phyloP scores from a whole-genome alignment of 306 rosid species.

The Fagus crenata region DNA sequence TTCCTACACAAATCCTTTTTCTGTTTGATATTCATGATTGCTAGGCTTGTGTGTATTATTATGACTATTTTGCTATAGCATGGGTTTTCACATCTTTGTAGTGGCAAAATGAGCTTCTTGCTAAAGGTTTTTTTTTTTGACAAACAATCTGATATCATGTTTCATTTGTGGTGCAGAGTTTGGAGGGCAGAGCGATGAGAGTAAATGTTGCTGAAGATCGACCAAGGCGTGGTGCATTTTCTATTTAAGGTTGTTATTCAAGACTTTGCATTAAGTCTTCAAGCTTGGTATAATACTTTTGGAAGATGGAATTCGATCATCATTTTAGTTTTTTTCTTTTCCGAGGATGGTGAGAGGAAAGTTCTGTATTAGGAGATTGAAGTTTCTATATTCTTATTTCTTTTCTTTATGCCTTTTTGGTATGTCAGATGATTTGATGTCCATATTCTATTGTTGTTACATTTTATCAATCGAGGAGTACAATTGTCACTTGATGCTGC shows the following conservation, averaged over 20 bases:
- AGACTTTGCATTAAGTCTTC: constrained; percentile 4
- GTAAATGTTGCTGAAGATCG: constrained; percentile 88
- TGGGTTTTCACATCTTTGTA: not conserved
- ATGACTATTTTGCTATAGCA: not conserved
- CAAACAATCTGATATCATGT: constrained; percentile 15
- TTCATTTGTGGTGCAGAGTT: constrained; percentile 49
- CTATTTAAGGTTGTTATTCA: not conserved
- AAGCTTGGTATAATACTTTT: constrained; percentile 10
- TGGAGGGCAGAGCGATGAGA: constrained; percentile 81
- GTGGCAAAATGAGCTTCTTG: not conserved
- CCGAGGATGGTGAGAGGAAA: constrained; percentile 1
- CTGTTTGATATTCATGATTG: not conserved
- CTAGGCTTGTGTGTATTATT: not conserved
- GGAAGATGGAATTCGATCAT: constrained; percentile 11
- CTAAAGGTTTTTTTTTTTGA: not conserved
- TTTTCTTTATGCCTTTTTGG: not conserved
- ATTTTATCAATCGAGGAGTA: not conserved
- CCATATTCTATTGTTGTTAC: not conserved
- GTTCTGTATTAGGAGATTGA: constrained; percentile 1
- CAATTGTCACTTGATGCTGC: not conserved
- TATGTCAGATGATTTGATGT: not conserved
- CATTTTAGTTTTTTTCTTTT: constrained; percentile 3
- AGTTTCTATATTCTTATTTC: constrained; percentile 16
- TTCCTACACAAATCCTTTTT: not conserved
- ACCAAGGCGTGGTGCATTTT: constrained; percentile 58